A percentile compares a stretch with the other conserved stretches of the same genome.
These are phyloP conservation scores for Iris macrosiphon DNA, from an alignment of 106 monocot genomes.

Conservation along the genomic window DNA sequence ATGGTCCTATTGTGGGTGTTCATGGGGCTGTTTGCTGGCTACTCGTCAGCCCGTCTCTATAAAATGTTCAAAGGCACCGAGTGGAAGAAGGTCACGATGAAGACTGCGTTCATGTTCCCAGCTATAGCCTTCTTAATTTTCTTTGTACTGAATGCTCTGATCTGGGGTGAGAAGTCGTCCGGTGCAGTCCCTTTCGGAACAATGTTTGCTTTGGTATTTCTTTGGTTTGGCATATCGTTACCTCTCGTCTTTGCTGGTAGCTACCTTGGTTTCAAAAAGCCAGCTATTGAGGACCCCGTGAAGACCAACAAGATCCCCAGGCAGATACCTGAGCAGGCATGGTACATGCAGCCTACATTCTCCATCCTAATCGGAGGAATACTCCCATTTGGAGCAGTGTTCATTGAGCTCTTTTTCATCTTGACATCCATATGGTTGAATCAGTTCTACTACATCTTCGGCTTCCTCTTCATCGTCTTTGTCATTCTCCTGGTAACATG, in stretches of 20 bases:
- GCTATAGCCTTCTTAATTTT: slow-evolving; percentile 53
- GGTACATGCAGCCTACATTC: slow-evolving; percentile 74
- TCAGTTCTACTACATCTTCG: slow-evolving; percentile 76
- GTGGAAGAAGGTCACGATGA: slow-evolving; percentile 67
- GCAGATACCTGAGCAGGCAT: slow-evolving; percentile 69
- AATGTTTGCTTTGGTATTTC: slow-evolving; percentile 65
- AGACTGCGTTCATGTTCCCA: slow-evolving; percentile 63
- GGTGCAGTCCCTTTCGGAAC: slow-evolving; percentile 73
- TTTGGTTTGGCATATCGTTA: slow-evolving; percentile 76
- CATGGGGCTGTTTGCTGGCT: slow-evolving; percentile 75
- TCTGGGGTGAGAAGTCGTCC: slow-evolving; percentile 75
- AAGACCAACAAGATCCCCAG: slow-evolving; percentile 69
- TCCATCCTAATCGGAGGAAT: slow-evolving; percentile 64
- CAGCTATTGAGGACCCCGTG: slow-evolving; percentile 57
- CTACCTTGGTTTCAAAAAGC: slow-evolving; percentile 59
- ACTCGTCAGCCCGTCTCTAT: slow-evolving; percentile 50
- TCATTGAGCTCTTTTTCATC: slow-evolving; percentile 71
- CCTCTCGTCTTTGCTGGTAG: slow-evolving; percentile 65
- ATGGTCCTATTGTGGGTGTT: slow-evolving; percentile 76
- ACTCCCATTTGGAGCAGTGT: slow-evolving; percentile 66
- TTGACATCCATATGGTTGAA: slow-evolving; percentile 70
- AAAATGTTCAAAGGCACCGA: slow-evolving; percentile 71
- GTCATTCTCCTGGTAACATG: slow-evolving; percentile 61
- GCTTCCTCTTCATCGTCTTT: slow-evolving; percentile 70
- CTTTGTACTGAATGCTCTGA: slow-evolving; percentile 59